Evolutionary conservation across 768 basidiomycete genomes (phyloP), one percentile per base, ranked within the genome.

Genomic region (Macrolepiota fuliginosa): DNA sequence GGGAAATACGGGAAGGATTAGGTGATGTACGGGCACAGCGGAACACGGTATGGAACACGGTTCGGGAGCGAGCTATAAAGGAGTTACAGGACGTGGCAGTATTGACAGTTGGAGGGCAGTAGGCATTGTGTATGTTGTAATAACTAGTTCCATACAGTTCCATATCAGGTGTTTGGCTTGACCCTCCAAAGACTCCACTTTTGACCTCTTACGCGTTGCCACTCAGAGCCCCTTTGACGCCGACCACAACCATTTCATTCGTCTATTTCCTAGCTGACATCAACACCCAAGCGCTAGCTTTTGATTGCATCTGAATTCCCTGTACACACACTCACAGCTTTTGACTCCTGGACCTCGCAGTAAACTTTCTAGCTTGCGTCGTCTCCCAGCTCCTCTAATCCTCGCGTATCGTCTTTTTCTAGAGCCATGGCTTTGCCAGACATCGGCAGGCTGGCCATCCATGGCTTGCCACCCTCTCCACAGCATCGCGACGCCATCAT

Each of bases 1-100:
- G 90, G 67, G 93, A 95, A 71, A 91, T 95, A 57, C 75, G 93
- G 56, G 91, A 94, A 65, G 85, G 86, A 2, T 71, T 94, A 58
- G 93, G 93, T 4, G 87, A 90, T 65, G 83, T 90, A 32, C 77
- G 86, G 58, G 81, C 82, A 1, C 90, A 92, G 69, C 79, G 92
- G 58, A 81, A 88, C 69, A 77, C 81, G 10, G 81, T 94, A 19
- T 95, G 93, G 93, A 82, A 86, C 61, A 72, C 87, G 70, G 87
- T 92, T 55, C 83, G 92, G 61, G 84, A 88, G 71, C 81, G 83
- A 61, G 90, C 91, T 12, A 76, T 93, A 22, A 83, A 83, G 64
- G 91, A 94, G 70, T 74, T 94, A 69, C 88, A 89, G 66, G 88
- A 89, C 36, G 81, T 79, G 6, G 89, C 88, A 15, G 74, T 75